phyloP scores from a whole-genome alignment of 768 basidiomycete species.

The Rhizopogon vinicolor region DNA sequence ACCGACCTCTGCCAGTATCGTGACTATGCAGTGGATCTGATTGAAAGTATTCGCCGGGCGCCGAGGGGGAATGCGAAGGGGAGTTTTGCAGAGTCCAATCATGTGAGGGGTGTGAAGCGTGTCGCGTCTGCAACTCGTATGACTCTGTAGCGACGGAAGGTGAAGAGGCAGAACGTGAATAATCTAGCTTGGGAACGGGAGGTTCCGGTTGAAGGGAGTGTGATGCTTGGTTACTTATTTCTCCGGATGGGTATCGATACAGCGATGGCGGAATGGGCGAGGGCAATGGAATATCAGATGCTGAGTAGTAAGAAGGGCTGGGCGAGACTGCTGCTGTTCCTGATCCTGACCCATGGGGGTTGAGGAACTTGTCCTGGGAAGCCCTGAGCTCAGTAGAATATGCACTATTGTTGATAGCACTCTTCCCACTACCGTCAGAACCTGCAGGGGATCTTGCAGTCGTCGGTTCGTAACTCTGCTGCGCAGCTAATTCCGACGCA shows the following conservation, averaged over 20 bases:
- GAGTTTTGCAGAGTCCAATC: constrained; percentile 2
- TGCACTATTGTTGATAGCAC: not conserved
- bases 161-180: not conserved
- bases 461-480: constrained; percentile 45
- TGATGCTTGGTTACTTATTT: constrained; percentile 32
- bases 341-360: not conserved
- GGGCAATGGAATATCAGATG: constrained; percentile 42
- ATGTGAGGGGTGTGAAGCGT: constrained; percentile 9
- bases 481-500: constrained; percentile 50
- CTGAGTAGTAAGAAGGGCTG: constrained; percentile 59
- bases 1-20: constrained; percentile 6
- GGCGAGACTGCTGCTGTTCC: constrained; percentile 21
- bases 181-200: constrained; percentile 1
- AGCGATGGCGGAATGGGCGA: constrained; percentile 55
- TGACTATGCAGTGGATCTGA: not conserved
- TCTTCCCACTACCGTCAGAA: constrained; percentile 12
- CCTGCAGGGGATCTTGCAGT: constrained; percentile 26
- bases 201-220: not conserved
- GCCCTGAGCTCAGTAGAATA: not conserved
- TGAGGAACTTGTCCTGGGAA: not conserved
- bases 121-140: constrained; percentile 36
- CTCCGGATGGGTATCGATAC: constrained; percentile 42
- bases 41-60: not conserved
- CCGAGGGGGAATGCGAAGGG: not conserved
- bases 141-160: constrained; percentile 16